Evolutionary conservation across 352 stramenopile genomes (phyloP).

Genomic region (Blastocystis sp.): DNA sequence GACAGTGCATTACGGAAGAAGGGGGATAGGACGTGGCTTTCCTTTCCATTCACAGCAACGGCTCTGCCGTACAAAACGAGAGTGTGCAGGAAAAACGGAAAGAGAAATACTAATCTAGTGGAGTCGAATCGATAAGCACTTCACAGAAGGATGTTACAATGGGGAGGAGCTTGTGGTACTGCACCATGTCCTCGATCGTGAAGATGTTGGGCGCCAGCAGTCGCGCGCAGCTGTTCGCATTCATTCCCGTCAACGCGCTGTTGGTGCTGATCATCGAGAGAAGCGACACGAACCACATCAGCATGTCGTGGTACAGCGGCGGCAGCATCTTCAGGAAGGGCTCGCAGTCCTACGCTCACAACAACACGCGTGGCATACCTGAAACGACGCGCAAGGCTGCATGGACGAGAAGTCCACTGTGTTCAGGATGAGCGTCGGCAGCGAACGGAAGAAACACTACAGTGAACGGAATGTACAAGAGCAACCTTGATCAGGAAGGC

Average conservation of each 20-base stretch:
- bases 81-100: not conserved
- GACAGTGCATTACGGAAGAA: not conserved
- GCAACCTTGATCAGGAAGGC: constrained; percentile 46
- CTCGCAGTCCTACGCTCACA: constrained; percentile 13
- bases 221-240: constrained; percentile 15
- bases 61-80: no score
- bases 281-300: constrained; percentile 41
- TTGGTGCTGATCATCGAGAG: not conserved
- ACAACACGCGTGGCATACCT: not conserved
- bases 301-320: not conserved
- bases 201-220: constrained; percentile 51
- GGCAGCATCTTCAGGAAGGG: not conserved
- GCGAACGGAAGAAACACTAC: constrained; percentile 15
- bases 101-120: not conserved
- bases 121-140: constrained; percentile 7
- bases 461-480: not conserved
- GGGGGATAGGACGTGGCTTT: not conserved
- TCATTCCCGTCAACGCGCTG: constrained; percentile 11
- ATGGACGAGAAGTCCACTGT: not conserved
- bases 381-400: not conserved
- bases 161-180: not conserved
- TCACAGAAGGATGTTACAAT: constrained; percentile 20
- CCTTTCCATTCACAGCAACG: not conserved
- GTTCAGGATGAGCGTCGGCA: constrained; percentile 45
- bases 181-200: constrained; percentile 18